Conservation (phyloP, 441 rosid genomes). For the Populus hybrid region DNA sequence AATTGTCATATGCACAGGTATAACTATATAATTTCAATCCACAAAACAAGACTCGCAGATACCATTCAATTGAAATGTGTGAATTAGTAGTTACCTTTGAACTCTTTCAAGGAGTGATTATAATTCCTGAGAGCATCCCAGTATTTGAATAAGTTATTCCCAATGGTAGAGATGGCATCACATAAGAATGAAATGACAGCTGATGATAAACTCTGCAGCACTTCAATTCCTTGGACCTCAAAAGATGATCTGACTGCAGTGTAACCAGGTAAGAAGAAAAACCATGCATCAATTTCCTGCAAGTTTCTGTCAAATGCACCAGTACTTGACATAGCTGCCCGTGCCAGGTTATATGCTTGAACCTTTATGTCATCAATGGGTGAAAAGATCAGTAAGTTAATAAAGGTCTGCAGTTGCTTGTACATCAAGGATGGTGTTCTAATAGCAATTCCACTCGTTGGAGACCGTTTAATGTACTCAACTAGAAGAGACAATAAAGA, state of each 20-base stretch:
- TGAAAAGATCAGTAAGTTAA: slow-evolving; percentile 61
- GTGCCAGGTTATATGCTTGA: slow-evolving; percentile 62
- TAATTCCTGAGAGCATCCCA: slow-evolving; percentile 61
- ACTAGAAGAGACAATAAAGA: slow-evolving; percentile 65
- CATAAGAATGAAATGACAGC: slow-evolving; percentile 70
- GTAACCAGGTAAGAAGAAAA: slow-evolving; percentile 68
- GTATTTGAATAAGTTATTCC: slow-evolving; percentile 74
- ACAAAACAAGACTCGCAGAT: slow-evolving; percentile 1
- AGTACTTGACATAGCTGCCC: slow-evolving; percentile 78
- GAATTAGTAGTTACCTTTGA: slow-evolving; percentile 41
- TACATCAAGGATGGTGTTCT: slow-evolving; percentile 68
- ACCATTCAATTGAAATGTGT: slow-evolving; percentile 15
- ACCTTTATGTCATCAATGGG: slow-evolving; percentile 47
- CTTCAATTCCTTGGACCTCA: slow-evolving; percentile 41
- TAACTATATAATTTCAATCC: slow-evolving; percentile 3
- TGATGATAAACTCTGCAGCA: slow-evolving; percentile 52
- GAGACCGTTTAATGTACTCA: slow-evolving; percentile 59
- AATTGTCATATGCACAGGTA: too few relatives aligned
- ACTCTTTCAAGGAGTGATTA: slow-evolving; percentile 36
- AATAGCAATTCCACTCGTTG: slow-evolving; percentile 38
- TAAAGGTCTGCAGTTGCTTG: slow-evolving; percentile 65
- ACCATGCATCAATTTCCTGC: slow-evolving; percentile 73
- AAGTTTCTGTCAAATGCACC: slow-evolving; percentile 85
- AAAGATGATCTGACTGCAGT: slow-evolving; percentile 31
- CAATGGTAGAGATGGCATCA: slow-evolving; percentile 75